Conservation (phyloP, 2,329 filamentous ascomycete genomes). For the Fusarium clavum region DNA sequence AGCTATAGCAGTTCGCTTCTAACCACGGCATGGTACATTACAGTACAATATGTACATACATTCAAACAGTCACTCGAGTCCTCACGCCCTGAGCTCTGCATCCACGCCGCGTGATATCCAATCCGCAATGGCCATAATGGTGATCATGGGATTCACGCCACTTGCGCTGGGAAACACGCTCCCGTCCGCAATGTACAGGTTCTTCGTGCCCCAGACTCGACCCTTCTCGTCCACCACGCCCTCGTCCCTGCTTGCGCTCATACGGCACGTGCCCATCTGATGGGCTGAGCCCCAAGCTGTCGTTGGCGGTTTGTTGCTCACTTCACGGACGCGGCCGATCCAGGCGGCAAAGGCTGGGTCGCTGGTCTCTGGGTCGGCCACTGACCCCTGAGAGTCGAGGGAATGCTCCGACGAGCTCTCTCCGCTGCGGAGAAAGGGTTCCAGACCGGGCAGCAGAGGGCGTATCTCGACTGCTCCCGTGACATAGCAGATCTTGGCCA, state of each 20-base stretch:
- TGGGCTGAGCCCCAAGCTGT: constrained; percentile 76
- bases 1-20: constrained; percentile 12
- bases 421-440: constrained; percentile 66
- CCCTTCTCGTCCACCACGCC: constrained; percentile 71
- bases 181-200: constrained; percentile 77
- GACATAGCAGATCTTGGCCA: constrained; percentile 82
- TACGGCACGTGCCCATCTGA: constrained; percentile 83
- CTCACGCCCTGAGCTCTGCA: constrained; percentile 54
- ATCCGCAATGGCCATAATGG: constrained; percentile 76
- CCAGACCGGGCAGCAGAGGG: constrained; percentile 69
- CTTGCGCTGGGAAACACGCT: constrained; percentile 81
- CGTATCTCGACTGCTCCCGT: constrained; percentile 85
- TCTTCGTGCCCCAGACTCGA: constrained; percentile 73
- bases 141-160: constrained; percentile 86
- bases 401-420: constrained; percentile 34
- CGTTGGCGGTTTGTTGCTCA: constrained; percentile 63
- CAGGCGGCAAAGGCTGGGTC: constrained; percentile 72
- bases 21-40: not conserved
- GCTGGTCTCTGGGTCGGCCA: constrained; percentile 60
- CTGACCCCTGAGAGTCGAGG: constrained; percentile 29
- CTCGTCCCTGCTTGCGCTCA: constrained; percentile 65
- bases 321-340: constrained; percentile 62
- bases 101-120: constrained; percentile 70
- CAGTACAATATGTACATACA: constrained; percentile 1
- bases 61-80: not conserved